phyloP scores from a whole-genome alignment of 2,329 filamentous ascomycete species.

The Sclerotinia minor region DNA sequence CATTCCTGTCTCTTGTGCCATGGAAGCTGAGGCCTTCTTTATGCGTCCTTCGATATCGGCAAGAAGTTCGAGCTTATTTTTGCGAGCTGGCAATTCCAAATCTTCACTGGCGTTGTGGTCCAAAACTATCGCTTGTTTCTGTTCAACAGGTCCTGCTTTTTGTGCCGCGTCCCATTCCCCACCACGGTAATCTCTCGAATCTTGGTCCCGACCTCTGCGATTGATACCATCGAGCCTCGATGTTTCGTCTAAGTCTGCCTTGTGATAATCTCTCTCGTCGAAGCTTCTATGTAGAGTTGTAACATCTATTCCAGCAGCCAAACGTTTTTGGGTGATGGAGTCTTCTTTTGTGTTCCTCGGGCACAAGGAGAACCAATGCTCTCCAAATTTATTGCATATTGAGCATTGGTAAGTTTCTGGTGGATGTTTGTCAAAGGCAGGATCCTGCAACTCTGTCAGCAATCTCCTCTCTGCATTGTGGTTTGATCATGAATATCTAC shows the following conservation, averaged over 20 bases:
- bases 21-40: not conserved
- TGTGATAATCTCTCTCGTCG: not conserved
- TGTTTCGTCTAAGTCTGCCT: no score
- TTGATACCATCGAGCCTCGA: not conserved
- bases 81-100: not conserved
- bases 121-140: not conserved
- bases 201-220: not conserved
- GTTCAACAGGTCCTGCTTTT: not conserved
- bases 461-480: not conserved
- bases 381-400: constrained; percentile 42
- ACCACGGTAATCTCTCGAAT: not conserved
- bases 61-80: not conserved
- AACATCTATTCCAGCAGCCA: constrained; percentile 23
- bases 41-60: constrained; percentile 14
- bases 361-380: constrained; percentile 45
- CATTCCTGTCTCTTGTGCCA: constrained; percentile 3
- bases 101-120: not conserved
- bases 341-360: constrained; percentile 41
- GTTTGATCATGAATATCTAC: not conserved
- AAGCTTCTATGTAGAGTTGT: not conserved
- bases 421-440: constrained; percentile 43
- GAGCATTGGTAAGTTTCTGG: constrained; percentile 41
- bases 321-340: constrained; percentile 43
- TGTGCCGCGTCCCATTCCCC: not conserved
- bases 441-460: constrained; percentile 36